phyloP scores from a whole-genome alignment of 1,284 basidiomycete genomes.

The Ceratobasidium papillatum region DNA sequence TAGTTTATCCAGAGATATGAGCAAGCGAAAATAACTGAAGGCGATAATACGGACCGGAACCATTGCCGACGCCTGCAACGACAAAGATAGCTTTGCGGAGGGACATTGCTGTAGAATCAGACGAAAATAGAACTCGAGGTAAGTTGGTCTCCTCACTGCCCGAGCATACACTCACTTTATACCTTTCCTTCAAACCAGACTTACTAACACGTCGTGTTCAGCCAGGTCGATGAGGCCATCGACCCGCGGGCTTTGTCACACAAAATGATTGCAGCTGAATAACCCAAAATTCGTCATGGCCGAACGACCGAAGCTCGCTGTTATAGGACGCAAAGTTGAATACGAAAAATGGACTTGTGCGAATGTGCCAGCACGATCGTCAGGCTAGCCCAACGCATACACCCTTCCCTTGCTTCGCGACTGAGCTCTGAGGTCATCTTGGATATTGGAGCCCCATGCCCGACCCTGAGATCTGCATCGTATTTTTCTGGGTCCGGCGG shows the following conservation, averaged over 20 bases:
- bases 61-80: conserved; percentile 64
- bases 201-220: not conserved
- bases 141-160: not conserved
- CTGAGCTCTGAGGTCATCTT: conserved; percentile 15
- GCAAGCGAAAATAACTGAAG: not conserved
- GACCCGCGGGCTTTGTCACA: not conserved
- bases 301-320: conserved; percentile 1
- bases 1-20: conserved; percentile 38
- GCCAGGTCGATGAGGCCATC: not conserved
- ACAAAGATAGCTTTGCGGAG: conserved; percentile 56
- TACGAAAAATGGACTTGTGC: not conserved
- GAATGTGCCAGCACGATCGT: not conserved
- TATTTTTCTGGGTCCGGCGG: not conserved
- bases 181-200: not conserved
- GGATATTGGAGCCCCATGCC: not conserved
- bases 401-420: not conserved
- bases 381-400: conserved; percentile 1
- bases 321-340: not conserved
- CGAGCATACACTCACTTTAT: conserved; percentile 5
- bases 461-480: not conserved
- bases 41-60: conserved; percentile 50
- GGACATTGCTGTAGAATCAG: not conserved
- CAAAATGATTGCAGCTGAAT: not conserved
- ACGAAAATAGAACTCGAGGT: not conserved
- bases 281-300: not conserved